These are phyloP conservation scores for Clarireedia hainanense DNA, from an alignment of 2,329 filamentous ascomycete species.

Conservation along the genomic window DNA sequence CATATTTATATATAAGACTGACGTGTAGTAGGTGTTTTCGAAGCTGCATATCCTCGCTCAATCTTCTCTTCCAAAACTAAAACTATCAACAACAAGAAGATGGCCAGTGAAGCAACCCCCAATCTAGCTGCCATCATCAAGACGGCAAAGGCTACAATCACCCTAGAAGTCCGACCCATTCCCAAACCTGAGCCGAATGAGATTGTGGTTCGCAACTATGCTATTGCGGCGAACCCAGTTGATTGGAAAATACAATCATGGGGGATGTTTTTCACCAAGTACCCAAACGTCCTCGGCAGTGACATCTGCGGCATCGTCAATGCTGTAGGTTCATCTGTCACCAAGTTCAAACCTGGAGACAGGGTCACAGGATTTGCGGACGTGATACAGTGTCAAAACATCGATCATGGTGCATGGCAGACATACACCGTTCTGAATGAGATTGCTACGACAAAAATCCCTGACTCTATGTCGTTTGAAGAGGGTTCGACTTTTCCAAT, in stretches of 20 bases:
- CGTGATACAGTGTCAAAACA: conserved; percentile 34
- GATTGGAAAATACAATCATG: conserved; percentile 32
- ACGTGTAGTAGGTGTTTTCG: too few relatives aligned
- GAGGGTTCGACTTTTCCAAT: conserved; percentile 25
- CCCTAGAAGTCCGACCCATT: conserved; percentile 31
- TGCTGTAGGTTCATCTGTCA: conserved; percentile 13
- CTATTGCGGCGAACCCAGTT: conserved; percentile 32
- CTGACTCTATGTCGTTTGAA: conserved; percentile 21
- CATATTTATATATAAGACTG: too few relatives aligned
- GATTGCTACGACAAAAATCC: conserved; percentile 30
- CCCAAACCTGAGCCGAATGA: conserved; percentile 25
- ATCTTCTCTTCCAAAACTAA: too few relatives aligned
- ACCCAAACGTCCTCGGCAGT: conserved; percentile 32
- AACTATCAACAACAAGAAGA: too few relatives aligned
- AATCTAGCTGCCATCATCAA: conserved; percentile 17
- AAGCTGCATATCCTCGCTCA: too few relatives aligned
- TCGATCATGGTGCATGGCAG: conserved; percentile 33
- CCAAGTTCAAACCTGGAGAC: conserved; percentile 23
- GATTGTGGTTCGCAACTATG: conserved; percentile 30
- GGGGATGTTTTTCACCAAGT: conserved; percentile 13
- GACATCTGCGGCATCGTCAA: conserved; percentile 14
- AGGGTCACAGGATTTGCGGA: conserved; percentile 36
- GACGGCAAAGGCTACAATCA: conserved; percentile 27
- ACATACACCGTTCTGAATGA: conserved; percentile 36
- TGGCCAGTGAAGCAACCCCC: too few relatives aligned